A percentile compares a stretch with the other conserved stretches of the same genome.
Evolutionary conservation across 345 rosid genomes (phyloP).

Genomic region (Syzygium aromaticum): DNA sequence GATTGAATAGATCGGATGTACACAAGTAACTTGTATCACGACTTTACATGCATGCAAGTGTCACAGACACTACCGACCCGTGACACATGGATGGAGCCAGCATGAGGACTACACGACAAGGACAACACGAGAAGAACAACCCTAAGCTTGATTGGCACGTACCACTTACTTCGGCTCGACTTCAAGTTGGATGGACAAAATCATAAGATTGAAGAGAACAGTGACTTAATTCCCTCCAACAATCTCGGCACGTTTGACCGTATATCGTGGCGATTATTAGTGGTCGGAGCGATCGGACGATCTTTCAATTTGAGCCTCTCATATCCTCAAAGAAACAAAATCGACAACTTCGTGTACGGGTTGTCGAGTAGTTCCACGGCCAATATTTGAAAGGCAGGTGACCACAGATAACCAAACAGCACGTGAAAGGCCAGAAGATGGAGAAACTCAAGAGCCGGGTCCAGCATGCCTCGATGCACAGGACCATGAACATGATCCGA

Average conservation of each 20-base stretch:
- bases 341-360: not conserved
- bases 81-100: not conserved
- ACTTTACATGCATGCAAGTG: not conserved
- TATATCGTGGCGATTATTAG: too few relatives aligned
- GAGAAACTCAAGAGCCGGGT: not conserved
- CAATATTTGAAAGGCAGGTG: not conserved
- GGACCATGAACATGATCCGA: not conserved
- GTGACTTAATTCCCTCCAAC: too few relatives aligned
- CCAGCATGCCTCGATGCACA: not conserved
- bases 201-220: too few relatives aligned
- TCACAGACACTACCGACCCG: too few relatives aligned
- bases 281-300: not conserved
- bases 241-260: too few relatives aligned
- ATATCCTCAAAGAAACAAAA: not conserved
- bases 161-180: too few relatives aligned
- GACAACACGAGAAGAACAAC: not conserved
- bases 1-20: not conserved
- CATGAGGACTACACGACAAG: not conserved
- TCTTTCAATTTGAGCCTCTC: not conserved
- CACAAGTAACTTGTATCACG: not conserved
- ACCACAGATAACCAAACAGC: not conserved
- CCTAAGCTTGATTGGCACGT: not conserved
- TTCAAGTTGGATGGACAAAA: too few relatives aligned
- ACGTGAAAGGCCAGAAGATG: not conserved
- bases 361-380: not conserved